Percentiles rank a stretch among this genome's conserved stretches.
Conservation (phyloP, 768 basidiomycete genomes). For the Lactarius hatsudake region DNA sequence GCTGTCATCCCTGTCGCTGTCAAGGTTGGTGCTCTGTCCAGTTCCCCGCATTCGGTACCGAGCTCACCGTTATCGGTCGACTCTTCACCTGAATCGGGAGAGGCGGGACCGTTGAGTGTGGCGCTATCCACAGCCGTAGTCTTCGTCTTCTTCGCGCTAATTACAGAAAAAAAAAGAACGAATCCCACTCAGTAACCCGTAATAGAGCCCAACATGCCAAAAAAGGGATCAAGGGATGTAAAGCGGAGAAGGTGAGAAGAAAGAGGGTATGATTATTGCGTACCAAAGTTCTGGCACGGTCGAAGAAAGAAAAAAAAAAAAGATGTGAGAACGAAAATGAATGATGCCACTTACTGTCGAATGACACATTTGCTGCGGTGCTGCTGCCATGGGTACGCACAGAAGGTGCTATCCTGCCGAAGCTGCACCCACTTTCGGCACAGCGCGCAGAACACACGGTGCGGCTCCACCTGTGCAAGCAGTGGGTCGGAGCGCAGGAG, state of each 20-base stretch:
- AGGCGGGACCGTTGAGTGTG: constrained; percentile 13
- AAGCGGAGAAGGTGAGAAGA: constrained; percentile 10
- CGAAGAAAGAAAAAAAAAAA: constrained; percentile 2
- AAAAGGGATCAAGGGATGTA: background rate
- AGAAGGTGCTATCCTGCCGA: constrained; percentile 73
- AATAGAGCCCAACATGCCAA: background rate
- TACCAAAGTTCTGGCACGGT: background rate
- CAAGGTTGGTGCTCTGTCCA: constrained; percentile 5
- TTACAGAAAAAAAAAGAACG: constrained; percentile 13
- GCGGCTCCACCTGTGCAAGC: constrained; percentile 66
- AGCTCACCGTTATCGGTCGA: constrained; percentile 30
- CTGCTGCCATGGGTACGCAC: constrained; percentile 79
- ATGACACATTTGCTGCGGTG: constrained; percentile 73
- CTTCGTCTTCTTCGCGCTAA: constrained; percentile 32
- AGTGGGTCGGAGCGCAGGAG: constrained; percentile 63
- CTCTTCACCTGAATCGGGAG: constrained; percentile 19
- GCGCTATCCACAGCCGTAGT: constrained; percentile 13
- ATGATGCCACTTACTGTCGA: constrained; percentile 52
- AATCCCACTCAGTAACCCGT: background rate
- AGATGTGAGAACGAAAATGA: background rate
- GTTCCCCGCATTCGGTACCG: constrained; percentile 29
- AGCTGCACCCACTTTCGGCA: constrained; percentile 85
- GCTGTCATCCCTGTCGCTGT: background rate
- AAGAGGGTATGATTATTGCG: background rate
- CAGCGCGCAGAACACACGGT: constrained; percentile 62